Evolutionary conservation across 257 asterid genomes (phyloP).

Genomic region (Gardenia jasminoides): DNA sequence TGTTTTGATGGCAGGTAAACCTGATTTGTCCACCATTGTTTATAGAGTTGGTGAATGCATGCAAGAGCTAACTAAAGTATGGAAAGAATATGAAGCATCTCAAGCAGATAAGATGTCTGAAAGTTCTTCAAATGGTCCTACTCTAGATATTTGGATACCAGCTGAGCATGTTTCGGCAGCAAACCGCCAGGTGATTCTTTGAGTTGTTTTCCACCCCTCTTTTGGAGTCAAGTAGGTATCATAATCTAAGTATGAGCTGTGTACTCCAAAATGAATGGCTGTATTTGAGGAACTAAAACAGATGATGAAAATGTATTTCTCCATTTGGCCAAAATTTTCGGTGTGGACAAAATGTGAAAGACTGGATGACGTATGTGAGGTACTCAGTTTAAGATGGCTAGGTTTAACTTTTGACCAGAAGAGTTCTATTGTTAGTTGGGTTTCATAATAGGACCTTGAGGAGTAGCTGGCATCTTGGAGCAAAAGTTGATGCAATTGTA

Average conservation of each 20-base stretch:
- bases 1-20: slow-evolving; percentile 51
- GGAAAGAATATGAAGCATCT: slow-evolving; percentile 67
- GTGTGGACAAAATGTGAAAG: neutral
- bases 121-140: slow-evolving; percentile 69
- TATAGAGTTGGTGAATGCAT: slow-evolving; percentile 90
- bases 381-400: neutral
- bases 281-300: neutral
- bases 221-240: neutral
- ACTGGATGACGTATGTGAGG: neutral
- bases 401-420: neutral
- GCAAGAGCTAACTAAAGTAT: slow-evolving; percentile 73
- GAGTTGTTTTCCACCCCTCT: neutral
- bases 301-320: neutral
- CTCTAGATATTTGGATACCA: slow-evolving; percentile 87
- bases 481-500: neutral
- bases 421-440: neutral
- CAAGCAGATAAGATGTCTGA: slow-evolving; percentile 60
- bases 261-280: no score
- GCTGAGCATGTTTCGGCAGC: slow-evolving; percentile 93
- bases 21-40: slow-evolving; percentile 58
- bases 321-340: neutral
- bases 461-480: neutral
- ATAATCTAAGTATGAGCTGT: neutral
- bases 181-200: slow-evolving; percentile 76
- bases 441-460: neutral